Evolutionary conservation across 2,329 filamentous ascomycete species (phyloP).

Genomic region (Ophiostoma australiae): DNA sequence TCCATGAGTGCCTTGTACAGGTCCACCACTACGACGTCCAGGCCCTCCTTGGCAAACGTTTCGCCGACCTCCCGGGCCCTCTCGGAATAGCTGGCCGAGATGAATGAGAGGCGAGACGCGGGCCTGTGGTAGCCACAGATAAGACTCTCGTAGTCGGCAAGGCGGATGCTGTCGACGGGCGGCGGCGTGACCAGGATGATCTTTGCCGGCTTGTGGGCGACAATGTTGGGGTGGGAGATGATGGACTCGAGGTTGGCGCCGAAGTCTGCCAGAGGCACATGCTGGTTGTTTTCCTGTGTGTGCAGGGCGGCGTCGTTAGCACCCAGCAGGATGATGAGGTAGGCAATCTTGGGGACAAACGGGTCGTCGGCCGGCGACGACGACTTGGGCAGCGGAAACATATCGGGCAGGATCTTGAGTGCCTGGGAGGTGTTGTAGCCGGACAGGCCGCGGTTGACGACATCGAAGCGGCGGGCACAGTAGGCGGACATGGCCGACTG

Average conservation of each 20-base stretch:
- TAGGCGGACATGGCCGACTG: constrained; percentile 64
- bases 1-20: constrained; percentile 75
- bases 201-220: constrained; percentile 65
- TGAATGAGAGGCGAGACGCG: constrained; percentile 43
- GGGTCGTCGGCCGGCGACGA: constrained; percentile 38
- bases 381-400: constrained; percentile 59
- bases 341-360: constrained; percentile 56
- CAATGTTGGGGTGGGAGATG: constrained; percentile 64
- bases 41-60: constrained; percentile 62
- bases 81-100: constrained; percentile 54
- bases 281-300: constrained; percentile 59
- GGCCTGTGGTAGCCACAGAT: constrained; percentile 42
- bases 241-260: constrained; percentile 67
- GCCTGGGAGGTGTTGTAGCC: constrained; percentile 81
- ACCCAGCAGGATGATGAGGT: constrained; percentile 73
- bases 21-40: constrained; percentile 68
- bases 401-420: constrained; percentile 60
- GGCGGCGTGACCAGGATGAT: constrained; percentile 79
- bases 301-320: constrained; percentile 82
- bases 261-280: constrained; percentile 73
- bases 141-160: constrained; percentile 44
- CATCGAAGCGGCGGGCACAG: constrained; percentile 72
- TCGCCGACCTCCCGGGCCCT: constrained; percentile 62
- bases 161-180: constrained; percentile 71
- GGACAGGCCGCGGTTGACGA: constrained; percentile 81